Conservation (phyloP, 768 basidiomycete genomes). For the Ephemerocybe angulata region DNA sequence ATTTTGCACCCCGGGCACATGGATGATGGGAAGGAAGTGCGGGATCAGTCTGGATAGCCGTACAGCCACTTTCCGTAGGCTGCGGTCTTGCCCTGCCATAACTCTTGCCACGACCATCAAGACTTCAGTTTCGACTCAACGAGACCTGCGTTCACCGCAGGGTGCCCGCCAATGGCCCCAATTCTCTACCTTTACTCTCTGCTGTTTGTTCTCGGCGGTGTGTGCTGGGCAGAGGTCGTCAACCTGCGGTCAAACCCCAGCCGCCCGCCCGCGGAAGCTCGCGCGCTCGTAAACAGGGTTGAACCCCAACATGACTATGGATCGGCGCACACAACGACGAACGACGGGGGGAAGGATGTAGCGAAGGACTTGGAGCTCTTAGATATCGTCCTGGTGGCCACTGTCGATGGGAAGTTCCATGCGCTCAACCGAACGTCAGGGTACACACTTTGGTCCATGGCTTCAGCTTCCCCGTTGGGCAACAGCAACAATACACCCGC, state of each 20-base stretch:
- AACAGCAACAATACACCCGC: conserved; percentile 21
- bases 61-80: conserved; percentile 2
- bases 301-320: neutral
- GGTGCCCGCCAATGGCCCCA: conserved; percentile 11
- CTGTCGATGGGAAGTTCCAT: conserved; percentile 93
- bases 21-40: neutral
- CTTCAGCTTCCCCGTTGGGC: conserved; percentile 39
- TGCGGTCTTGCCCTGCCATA: neutral
- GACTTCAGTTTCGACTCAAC: neutral
- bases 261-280: too few species aligned
- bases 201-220: conserved; percentile 3
- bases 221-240: conserved; percentile 11
- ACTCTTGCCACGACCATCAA: conserved; percentile 5
- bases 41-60: neutral
- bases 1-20: neutral
- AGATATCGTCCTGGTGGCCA: conserved; percentile 85
- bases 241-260: conserved; percentile 1
- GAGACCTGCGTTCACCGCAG: conserved; percentile 6
- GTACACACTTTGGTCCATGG: conserved; percentile 83
- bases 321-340: neutral
- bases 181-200: neutral
- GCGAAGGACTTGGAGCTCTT: conserved; percentile 57
- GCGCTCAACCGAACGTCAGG: conserved; percentile 88
- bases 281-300: conserved; percentile 3
- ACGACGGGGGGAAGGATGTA: neutral